Base-by-base conservation (phyloP, 345 rosid species). In the Lepidium africanum region DNA sequence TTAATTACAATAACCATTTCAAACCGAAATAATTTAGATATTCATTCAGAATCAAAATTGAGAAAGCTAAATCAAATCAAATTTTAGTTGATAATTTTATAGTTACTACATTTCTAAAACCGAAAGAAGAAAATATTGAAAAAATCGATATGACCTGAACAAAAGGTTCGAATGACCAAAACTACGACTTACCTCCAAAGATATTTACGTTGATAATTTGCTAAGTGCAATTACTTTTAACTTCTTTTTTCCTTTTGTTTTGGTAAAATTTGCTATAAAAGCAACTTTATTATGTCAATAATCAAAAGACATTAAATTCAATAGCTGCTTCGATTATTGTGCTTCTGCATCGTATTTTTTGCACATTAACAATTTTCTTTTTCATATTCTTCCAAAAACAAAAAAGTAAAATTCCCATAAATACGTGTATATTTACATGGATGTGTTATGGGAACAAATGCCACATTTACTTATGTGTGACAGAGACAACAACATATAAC, bases 401-500 rank as follows among this genome's bases (percentile, higher is more conserved):
- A n/a, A 55, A 19, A 45, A 59, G 7, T 10, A 12, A 0, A 43
- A 56, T 6, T 30, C 7, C 33, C 33, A 5, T 19, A 42, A 62
- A 43, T 71, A 71, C 69, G 76, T 71, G 64, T 53, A 32, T 46
- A 37, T 13, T 68, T n/a, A 46, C 57, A 37, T 51, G 75, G 35
- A 65, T 65, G 25, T 21, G 52, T 64, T 56, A 47, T 65, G 38
- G 71, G 71, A 72, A 57, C 71, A 72, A 72, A 65, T n/a, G 71
- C 59, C 60, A 72, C 76, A 57, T 72, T 72, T 56, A 72, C 45
- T 47, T 47, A 25, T 63, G 12, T 56, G 53, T 72, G 76, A 65
- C 76, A 65, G 71, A 72, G 76, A 72, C 66, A 65, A 65, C 76
- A 72, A 65, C 76, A 49, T 65, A 65, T 65, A 57, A 72, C 76